Base-by-base conservation (phyloP, 2,329 filamentous ascomycete species). In the Scortechinia acanthostroma region DNA sequence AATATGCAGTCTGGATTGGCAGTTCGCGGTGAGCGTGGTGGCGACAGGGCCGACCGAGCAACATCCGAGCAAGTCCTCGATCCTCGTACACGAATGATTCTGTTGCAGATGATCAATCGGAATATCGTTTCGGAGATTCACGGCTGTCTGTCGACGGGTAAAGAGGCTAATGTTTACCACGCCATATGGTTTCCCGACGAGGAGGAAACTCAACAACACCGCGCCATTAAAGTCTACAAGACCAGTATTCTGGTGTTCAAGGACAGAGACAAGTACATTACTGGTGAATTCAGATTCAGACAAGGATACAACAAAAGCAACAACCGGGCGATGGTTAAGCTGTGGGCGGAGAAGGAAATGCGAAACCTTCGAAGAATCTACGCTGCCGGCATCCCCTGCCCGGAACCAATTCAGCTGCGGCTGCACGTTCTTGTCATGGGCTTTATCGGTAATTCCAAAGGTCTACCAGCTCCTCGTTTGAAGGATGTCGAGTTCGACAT, bases 271-370 rank as follows among this genome's bases (percentile, higher is more conserved):
- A 86, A 90, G 57, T 98, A 98, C 64, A 93, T 98, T 50, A 86
- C 86, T 1, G 93, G 93, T 52, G 93, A 98, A 66, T 90, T 91
- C 66, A 77, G 93, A 20, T 98, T 98, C 72, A 80, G 88, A 53
- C 76, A 82, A 49, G 91, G 91, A 43, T 93, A 91, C 60, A 93
- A 91, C 67, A 97, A 96, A 71, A 86, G 86, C 52, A 95, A 90
- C 66, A 95, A 90, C 68, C 80, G 91, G 43, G 90, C 91, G 53
- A 97, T 97, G 91, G 91, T 98, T 53, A 95, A 95, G 65, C 74
- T 96, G 20, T 98, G 93, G 93, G 94, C 94, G 0, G 91, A 98
- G 68, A 98, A 98, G 68, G 93, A 98, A 67, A 95, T 94, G 70
- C 80, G 93, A 35, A 98, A 98, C 65, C 66, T 98, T 57, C 83